Percentiles rank a stretch among this genome's conserved stretches.
These are phyloP conservation scores for Cryptococcus sp. DNA, from an alignment of 1,284 basidiomycete genomes.

Conservation along the genomic window DNA sequence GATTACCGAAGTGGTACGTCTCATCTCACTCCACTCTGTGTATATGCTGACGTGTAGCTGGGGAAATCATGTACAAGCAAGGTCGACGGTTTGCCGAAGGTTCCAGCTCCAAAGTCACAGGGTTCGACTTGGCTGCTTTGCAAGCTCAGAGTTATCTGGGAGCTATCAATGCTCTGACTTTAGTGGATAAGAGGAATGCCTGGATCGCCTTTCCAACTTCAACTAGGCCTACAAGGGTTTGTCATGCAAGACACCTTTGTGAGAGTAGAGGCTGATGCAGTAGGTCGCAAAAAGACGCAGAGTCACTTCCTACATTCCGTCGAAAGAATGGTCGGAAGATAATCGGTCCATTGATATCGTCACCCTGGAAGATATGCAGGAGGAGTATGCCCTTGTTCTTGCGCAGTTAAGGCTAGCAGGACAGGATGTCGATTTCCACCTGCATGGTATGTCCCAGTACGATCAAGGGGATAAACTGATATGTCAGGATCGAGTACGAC, in stretches of 20 bases:
- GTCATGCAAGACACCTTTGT: too few species aligned
- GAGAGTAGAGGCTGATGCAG: too few species aligned
- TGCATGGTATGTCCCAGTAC: slow-evolving; percentile 46
- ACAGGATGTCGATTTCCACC: slow-evolving; percentile 56
- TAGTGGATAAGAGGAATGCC: slow-evolving; percentile 74
- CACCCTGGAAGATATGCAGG: slow-evolving; percentile 73
- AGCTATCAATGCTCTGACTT: slow-evolving; percentile 81
- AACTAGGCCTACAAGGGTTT: too few species aligned
- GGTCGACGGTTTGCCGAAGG: slow-evolving; percentile 68
- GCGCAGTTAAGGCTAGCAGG: slow-evolving; percentile 72
- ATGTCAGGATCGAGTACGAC: background rate
- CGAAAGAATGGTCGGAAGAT: slow-evolving; percentile 60
- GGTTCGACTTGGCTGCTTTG: slow-evolving; percentile 62
- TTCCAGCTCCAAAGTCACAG: slow-evolving; percentile 28
- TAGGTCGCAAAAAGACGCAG: slow-evolving; percentile 61
- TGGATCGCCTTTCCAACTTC: slow-evolving; percentile 65
- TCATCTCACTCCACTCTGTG: background rate
- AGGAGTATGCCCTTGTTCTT: slow-evolving; percentile 75
- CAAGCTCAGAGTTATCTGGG: slow-evolving; percentile 77
- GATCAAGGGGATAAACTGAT: background rate
- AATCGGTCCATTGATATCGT: slow-evolving; percentile 68
- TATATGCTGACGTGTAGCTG: slow-evolving; percentile 57
- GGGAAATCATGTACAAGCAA: slow-evolving; percentile 89
- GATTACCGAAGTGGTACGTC: slow-evolving; percentile 80
- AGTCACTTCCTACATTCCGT: slow-evolving; percentile 72